These are phyloP conservation scores for Hymenoscyphus fraxineus DNA, from an alignment of 2,329 filamentous ascomycete genomes.

Conservation along the genomic window DNA sequence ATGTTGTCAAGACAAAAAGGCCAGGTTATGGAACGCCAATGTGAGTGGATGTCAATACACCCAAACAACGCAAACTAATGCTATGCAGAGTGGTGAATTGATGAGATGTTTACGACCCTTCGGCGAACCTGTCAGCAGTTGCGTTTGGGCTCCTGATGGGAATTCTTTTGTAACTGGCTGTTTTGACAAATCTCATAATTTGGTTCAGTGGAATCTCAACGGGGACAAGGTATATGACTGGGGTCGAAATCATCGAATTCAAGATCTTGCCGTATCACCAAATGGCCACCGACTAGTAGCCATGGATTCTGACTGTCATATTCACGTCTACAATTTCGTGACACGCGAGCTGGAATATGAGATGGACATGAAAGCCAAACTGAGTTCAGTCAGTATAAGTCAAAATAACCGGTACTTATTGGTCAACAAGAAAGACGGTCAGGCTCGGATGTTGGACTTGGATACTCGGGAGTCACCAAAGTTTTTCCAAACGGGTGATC, in stretches of 20 bases:
- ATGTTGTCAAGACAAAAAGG: conserved; percentile 71
- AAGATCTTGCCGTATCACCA: conserved; percentile 78
- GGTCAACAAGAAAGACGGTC: conserved; percentile 74
- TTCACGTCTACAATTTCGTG: conserved; percentile 79
- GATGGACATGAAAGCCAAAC: conserved; percentile 62
- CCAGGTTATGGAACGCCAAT: conserved; percentile 69
- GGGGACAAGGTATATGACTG: conserved; percentile 63
- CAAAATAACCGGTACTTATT: conserved; percentile 76
- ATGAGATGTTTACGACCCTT: conserved; percentile 66
- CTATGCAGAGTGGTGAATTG: conserved; percentile 55
- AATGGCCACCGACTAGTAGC: conserved; percentile 78
- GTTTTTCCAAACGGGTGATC: conserved; percentile 66
- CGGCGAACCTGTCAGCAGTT: conserved; percentile 80
- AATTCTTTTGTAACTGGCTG: conserved; percentile 75
- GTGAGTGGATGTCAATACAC: conserved; percentile 43
- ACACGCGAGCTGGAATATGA: conserved; percentile 73
- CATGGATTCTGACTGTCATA: conserved; percentile 64
- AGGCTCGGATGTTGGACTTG: conserved; percentile 76
- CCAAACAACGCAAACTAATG: conserved; percentile 19
- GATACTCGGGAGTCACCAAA: conserved; percentile 67
- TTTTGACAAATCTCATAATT: conserved; percentile 61
- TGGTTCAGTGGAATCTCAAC: conserved; percentile 67
- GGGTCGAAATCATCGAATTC: conserved; percentile 68
- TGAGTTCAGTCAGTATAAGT: conserved; percentile 79
- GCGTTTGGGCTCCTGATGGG: conserved; percentile 82